Evolutionary conservation across 768 basidiomycete species (phyloP), one percentile per base, ranked within the genome.

Genomic region (Lentinus tigrinus): DNA sequence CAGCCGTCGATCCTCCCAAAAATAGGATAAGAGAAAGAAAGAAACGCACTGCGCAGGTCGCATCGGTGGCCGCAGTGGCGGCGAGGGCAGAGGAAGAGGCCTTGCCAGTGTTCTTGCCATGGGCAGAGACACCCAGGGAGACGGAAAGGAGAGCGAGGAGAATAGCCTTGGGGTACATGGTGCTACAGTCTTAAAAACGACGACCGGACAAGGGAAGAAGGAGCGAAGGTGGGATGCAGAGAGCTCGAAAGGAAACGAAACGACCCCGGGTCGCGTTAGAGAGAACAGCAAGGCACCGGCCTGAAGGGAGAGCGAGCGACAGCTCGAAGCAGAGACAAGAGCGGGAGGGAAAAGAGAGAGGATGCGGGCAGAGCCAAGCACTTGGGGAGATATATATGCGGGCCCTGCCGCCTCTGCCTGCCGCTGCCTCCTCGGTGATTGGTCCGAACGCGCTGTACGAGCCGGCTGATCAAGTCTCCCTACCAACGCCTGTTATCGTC

Each of bases 241-340:
- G 68, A 67, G 69, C 70, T 69, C 63, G 68, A 72, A 70, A 67
- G 31, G 67, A 67, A 73, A 69, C 70, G 72, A 77, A 77, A 75
- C 72, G 79, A 81, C 80, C 79, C 80, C 79, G 77, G 80, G 79
- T 78, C 80, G 79, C 72, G 75, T 69, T 69, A 75, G 73, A 70
- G 74, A 73, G 72, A 74, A 77, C 77, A 74, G 77, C 77, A 31
- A 72, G 78, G 77, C 78, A 75, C 67, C 65, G 65, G 66, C 68
- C 65, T 64, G 62, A 52, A 54, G 48, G 52, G 50, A 58, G 58
- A 52, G 58, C 51, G 62, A 58, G 54, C 57, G 54, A 47, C 38
- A 63, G 60, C 62, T 61, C 56, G 21, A 40, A 65, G 57, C 63
- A 63, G 62, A 67, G 67, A 63, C 60, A 14, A 57, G 56, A 62